Evolutionary conservation across 352 stramenopile species (phyloP).

Genomic region (Blastocystis hominis): DNA sequence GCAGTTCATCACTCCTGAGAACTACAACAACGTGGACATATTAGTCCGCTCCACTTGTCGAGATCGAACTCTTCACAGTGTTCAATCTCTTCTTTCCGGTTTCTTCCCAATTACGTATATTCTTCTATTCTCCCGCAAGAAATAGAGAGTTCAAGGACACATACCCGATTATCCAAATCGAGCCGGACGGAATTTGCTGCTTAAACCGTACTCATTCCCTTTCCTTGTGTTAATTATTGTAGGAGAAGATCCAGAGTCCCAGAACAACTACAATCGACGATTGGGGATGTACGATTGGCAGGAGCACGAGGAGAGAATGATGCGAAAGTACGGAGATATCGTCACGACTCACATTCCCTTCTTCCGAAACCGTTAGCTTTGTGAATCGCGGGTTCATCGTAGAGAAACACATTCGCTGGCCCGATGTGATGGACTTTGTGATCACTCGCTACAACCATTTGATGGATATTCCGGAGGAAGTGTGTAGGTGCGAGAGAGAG

Average conservation of each 20-base stretch:
- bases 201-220: background rate
- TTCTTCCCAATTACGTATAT: slow-evolving; percentile 5
- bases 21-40: background rate
- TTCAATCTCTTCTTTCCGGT: slow-evolving; percentile 14
- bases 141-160: slow-evolving; percentile 6
- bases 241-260: background rate
- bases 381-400: background rate
- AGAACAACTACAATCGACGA: background rate
- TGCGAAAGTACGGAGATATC: background rate
- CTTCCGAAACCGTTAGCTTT: background rate
- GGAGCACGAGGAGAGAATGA: background rate
- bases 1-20: background rate
- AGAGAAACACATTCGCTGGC: background rate
- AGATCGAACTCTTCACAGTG: slow-evolving; percentile 33
- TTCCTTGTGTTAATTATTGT: background rate
- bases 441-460: slow-evolving; percentile 34
- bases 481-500: background rate
- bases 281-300: slow-evolving; percentile 20
- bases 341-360: background rate
- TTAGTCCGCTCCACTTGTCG: slow-evolving; percentile 23
- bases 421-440: slow-evolving; percentile 44
- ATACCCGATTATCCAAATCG: slow-evolving; percentile 21
- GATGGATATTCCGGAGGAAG: background rate
- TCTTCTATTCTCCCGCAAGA: background rate
- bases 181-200: background rate